Conservation (phyloP, 2,329 filamentous ascomycete species). For the Thielaviopsis musarum region DNA sequence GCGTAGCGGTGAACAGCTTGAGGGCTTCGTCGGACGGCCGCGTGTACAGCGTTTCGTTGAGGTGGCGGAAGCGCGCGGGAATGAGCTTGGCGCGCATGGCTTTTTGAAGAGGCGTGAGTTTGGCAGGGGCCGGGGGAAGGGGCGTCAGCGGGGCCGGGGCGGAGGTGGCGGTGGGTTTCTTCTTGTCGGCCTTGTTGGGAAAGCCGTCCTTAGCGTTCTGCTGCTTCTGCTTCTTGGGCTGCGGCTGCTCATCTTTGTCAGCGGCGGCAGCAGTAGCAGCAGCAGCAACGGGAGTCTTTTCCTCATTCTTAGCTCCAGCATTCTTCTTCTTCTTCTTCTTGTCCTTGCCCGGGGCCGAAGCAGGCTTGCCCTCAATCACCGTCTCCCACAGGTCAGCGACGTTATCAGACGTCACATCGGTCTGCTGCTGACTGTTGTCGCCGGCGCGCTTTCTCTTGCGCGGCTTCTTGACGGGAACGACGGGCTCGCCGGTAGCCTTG, state of each 20-base stretch:
- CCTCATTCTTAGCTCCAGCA: slow-evolving; percentile 14
- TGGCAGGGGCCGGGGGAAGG: slow-evolving; percentile 29
- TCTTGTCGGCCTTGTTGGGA: slow-evolving; percentile 17
- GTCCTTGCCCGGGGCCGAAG: slow-evolving; percentile 14
- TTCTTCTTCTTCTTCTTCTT: slow-evolving; percentile 18
- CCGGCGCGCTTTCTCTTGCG: slow-evolving; percentile 41
- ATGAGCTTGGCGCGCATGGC: slow-evolving; percentile 91
- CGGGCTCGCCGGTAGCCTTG: slow-evolving; percentile 13
- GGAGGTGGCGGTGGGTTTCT: slow-evolving; percentile 16
- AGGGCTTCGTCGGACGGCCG: slow-evolving; percentile 74
- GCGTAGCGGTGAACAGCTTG: slow-evolving; percentile 63
- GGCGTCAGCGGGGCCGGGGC: slow-evolving; percentile 17
- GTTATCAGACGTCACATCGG: slow-evolving; percentile 48
- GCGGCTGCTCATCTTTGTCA: slow-evolving; percentile 20
- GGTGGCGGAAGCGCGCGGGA: slow-evolving; percentile 87
- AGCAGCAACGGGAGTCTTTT: slow-evolving; percentile 13
- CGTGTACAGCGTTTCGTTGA: slow-evolving; percentile 94
- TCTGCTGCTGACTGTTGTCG: slow-evolving; percentile 15
- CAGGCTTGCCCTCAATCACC: slow-evolving; percentile 53
- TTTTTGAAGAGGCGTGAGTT: slow-evolving; percentile 81
- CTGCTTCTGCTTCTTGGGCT: slow-evolving; percentile 15
- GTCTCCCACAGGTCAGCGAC: slow-evolving; percentile 63
- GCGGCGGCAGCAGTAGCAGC: not conserved
- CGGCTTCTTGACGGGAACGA: slow-evolving; percentile 25
- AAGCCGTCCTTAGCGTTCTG: slow-evolving; percentile 21